Base-by-base conservation (phyloP, 176 grass and related monocot species). In the Aechmea fasciata region DNA sequence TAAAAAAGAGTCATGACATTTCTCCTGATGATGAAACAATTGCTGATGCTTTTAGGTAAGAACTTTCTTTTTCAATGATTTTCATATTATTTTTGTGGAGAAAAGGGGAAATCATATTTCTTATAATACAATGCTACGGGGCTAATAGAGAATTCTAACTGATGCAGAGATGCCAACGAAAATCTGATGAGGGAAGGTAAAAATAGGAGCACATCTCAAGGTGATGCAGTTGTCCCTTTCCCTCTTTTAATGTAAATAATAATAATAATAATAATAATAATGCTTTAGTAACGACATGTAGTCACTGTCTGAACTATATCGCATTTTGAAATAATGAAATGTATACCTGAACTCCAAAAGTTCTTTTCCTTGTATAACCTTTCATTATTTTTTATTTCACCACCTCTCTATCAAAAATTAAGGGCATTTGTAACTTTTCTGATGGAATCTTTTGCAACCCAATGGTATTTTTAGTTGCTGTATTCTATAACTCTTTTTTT, bases 1-100 rank as follows among this genome's bases (percentile, higher is more conserved):
- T 99, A 75, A 85, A 75, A 50, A 90, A 88, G 67, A 90, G 89
- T 33, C 67, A 88, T 82, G 79, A 85, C 85, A 83, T 85, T 76
- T 90, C 72, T 51, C 87, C 89, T 26, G 84, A 93, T 51, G 94
- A 99, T 90, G 94, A 93, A 83, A 99, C 94, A 69, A 99, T 99
- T 80, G 94, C 89, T 75, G 85, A 77, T 65, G 84, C 88, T 76
- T 66, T 88, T 23, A 93, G 87, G 94, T 99, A 87, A 48, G n/a
- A 50, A 52, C 49, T 62, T 49, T 49, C 11, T 74, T 66, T 71
- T 23, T 20, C n/a, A 22, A 52, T 63, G 25, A 75, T n/a, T 73
- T 75, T 22, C 9, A 52, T 49, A 68, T 79, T 50, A 11, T 50
- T 51, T 52, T 48, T 80, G 4, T 72, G 71, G 10, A 13, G 10